Base-by-base conservation (phyloP, 2,329 filamentous ascomycete species). In the Colletotrichum sp. region DNA sequence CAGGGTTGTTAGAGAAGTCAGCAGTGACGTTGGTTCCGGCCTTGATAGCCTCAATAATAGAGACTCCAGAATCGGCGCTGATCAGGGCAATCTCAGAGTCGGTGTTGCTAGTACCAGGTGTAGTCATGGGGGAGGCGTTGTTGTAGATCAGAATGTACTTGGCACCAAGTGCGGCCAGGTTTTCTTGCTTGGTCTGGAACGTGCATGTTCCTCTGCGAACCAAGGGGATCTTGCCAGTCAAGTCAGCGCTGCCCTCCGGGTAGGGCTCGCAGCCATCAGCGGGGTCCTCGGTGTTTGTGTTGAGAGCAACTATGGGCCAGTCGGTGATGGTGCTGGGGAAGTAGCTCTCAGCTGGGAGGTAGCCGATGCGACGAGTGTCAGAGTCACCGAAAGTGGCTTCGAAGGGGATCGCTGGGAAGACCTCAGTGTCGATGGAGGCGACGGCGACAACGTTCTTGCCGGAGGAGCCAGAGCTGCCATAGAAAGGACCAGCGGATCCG, bases 401-500 rank as follows among this genome's bases (percentile, higher is more conserved):
- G 34, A 82, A 84, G 8, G 79, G 79, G 28, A 79, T 79, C 18
- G 80, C 80, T 6, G 83, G 81, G 62, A 81, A 78, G 39, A 81
- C 70, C 26, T 83, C 80, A 4, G 81, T 82, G n/a, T 80, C 79
- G 28, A 88, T 81, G 0, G 88, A 88, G 26, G 87, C 88, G 34
- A 89, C 84, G 5, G 86, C 83, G 9, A 88, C 83, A 8, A 87
- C 86, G 15, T 85, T 82, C 57, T 82, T 82, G 5, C 86, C 87
- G 7, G 86, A 84, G 5, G 87, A 83, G 4, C 87, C 87, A 6
- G 82, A 84, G 64, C 82, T 83, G 16, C 84, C 82, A 57, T 86
- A 88, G 80, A 91, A 90, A 1, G 89, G 84, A 0, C 89, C 90
- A 15, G 82, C 80, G 24, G 82, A 81, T 32, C 90, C 89, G 39